Percentiles rank a stretch among this genome's conserved stretches.
Conservation (phyloP, 495 filamentous ascomycete species). For the Podospora fimiseda region DNA sequence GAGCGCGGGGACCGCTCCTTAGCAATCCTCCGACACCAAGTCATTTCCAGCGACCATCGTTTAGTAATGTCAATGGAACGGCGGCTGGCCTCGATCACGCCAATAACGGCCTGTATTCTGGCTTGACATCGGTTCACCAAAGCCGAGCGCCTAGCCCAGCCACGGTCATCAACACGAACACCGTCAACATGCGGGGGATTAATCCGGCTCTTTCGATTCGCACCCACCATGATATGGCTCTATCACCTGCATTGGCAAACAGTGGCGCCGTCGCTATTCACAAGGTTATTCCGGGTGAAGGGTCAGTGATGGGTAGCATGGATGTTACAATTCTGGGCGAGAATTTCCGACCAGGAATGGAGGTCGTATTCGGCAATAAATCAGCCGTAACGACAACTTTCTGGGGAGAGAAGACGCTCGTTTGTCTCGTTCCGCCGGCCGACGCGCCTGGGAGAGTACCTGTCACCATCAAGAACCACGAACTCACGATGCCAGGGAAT, state of each 20-base stretch:
- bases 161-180: background rate
- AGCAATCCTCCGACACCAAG: background rate
- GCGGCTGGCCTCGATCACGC: background rate
- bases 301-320: slow-evolving; percentile 72
- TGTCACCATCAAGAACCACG: slow-evolving; percentile 60
- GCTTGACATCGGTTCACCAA: background rate
- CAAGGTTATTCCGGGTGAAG: slow-evolving; percentile 75
- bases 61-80: background rate
- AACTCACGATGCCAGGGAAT: slow-evolving; percentile 31
- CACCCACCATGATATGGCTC: background rate
- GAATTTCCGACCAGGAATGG: slow-evolving; percentile 70
- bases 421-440: slow-evolving; percentile 75
- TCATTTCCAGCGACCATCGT: background rate
- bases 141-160: background rate
- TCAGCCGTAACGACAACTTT: slow-evolving; percentile 73
- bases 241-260: background rate
- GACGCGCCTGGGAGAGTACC: slow-evolving; percentile 61
- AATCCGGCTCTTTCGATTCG: background rate
- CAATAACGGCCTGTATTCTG: background rate
- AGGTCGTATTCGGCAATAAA: slow-evolving; percentile 78
- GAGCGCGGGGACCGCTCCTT: background rate
- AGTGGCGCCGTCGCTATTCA: slow-evolving; percentile 8
- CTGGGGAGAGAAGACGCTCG: slow-evolving; percentile 76
- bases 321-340: slow-evolving; percentile 80
- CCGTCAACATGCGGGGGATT: background rate